These are phyloP conservation scores for Fraxinus sp. DNA, from an alignment of 305 asterid genomes.

Conservation along the genomic window DNA sequence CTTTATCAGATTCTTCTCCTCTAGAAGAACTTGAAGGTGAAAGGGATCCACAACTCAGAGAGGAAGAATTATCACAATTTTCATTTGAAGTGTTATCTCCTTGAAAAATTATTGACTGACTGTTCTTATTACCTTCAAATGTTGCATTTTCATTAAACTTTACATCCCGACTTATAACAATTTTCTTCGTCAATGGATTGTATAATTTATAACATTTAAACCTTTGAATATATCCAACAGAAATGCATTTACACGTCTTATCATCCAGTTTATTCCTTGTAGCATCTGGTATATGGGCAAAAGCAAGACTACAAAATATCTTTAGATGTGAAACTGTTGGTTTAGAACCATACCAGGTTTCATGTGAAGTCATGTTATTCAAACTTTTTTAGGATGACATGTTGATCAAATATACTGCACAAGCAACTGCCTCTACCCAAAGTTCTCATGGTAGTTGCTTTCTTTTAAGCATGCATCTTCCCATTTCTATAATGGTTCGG, in stretches of 20 bases:
- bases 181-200: background rate
- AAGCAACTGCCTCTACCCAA: background rate
- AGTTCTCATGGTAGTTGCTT: background rate
- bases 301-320: background rate
- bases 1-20: too few relatives aligned
- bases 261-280: background rate
- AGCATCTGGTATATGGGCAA: background rate
- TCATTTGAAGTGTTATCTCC: background rate
- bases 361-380: background rate
- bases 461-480: background rate
- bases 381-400: background rate
- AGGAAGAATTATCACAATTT: background rate
- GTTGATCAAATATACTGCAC: background rate
- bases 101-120: background rate
- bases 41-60: background rate
- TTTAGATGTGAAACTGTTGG: background rate
- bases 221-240: background rate
- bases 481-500: background rate
- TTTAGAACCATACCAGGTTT: background rate
- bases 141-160: background rate
- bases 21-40: background rate
- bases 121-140: background rate
- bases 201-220: too few relatives aligned
- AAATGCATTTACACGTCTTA: background rate
- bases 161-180: background rate